Evolutionary conservation across 257 asterid species (phyloP).

Genomic region (Petunia secreta): DNA sequence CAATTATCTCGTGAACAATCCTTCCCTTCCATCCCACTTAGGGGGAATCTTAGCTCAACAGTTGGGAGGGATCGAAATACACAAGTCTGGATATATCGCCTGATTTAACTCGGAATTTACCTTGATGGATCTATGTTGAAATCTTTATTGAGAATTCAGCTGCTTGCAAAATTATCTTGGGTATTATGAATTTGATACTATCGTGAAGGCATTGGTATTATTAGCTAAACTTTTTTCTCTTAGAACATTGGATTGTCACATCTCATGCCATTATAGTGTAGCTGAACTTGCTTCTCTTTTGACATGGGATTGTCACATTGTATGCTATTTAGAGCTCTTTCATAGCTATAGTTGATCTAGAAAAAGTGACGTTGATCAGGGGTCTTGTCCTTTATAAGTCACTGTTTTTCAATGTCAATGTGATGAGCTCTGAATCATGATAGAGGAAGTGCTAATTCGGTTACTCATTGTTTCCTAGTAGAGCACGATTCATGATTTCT

Average conservation of each 20-base stretch:
- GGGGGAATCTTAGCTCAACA: neutral
- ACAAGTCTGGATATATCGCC: slow-evolving; percentile 8
- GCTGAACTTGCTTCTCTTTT: neutral
- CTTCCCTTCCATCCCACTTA: neutral
- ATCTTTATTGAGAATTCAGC: neutral
- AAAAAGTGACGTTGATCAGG: neutral
- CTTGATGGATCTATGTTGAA: neutral
- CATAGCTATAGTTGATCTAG: neutral
- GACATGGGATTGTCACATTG: neutral
- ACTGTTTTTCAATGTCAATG: neutral
- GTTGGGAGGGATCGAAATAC: neutral
- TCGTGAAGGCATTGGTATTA: slow-evolving; percentile 1
- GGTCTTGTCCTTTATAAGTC: neutral
- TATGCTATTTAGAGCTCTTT: neutral
- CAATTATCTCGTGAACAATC: neutral
- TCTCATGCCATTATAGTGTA: neutral
- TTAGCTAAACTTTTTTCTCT: neutral
- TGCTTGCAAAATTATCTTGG: slow-evolving; percentile 4
- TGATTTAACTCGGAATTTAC: neutral
- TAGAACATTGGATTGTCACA: neutral
- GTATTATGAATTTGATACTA: neutral
- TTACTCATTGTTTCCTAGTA: neutral
- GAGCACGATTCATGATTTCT: slow-evolving; percentile 5
- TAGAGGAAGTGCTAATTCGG: slow-evolving; percentile 9
- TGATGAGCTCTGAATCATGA: neutral